Conservation (phyloP, 768 basidiomycete genomes). For the Kwoniella pini region DNA sequence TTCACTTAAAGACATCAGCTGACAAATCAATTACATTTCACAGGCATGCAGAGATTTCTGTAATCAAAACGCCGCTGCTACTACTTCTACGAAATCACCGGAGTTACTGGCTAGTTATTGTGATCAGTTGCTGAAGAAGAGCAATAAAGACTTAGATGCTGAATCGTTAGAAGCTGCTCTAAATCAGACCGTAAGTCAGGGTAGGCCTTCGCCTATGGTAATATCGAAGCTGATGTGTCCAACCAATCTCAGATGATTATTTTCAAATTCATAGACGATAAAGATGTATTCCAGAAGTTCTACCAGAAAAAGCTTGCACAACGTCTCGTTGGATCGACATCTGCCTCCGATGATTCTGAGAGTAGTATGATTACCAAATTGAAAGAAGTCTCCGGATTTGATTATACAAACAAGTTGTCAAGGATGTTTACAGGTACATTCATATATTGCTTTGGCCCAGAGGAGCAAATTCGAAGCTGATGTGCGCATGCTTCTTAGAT, state of each 20-base stretch:
- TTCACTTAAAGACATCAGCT: neutral
- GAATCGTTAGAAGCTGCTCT: slow-evolving; percentile 85
- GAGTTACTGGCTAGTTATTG: slow-evolving; percentile 90
- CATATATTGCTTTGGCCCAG: neutral
- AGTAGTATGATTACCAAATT: slow-evolving; percentile 97
- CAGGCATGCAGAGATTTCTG: slow-evolving; percentile 94
- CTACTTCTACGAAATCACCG: slow-evolving; percentile 74
- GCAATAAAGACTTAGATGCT: slow-evolving; percentile 91
- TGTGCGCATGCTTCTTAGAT: slow-evolving; percentile 59
- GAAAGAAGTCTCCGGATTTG: slow-evolving; percentile 94
- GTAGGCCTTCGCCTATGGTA: neutral
- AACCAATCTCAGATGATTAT: slow-evolving; percentile 76
- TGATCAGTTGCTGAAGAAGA: slow-evolving; percentile 85
- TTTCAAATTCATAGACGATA: slow-evolving; percentile 98
- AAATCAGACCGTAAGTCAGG: slow-evolving; percentile 73
- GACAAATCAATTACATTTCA: neutral
- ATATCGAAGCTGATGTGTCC: neutral
- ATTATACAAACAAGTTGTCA: slow-evolving; percentile 93
- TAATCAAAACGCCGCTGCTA: slow-evolving; percentile 84
- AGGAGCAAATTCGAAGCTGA: slow-evolving; percentile 15
- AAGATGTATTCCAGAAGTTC: slow-evolving; percentile 98
- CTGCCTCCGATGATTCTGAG: slow-evolving; percentile 93
- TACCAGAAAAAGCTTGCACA: slow-evolving; percentile 92
- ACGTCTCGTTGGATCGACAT: slow-evolving; percentile 85
- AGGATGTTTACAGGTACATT: slow-evolving; percentile 88